Base-by-base conservation (phyloP, 1,284 basidiomycete genomes). In the Boletellus deceptivus region DNA sequence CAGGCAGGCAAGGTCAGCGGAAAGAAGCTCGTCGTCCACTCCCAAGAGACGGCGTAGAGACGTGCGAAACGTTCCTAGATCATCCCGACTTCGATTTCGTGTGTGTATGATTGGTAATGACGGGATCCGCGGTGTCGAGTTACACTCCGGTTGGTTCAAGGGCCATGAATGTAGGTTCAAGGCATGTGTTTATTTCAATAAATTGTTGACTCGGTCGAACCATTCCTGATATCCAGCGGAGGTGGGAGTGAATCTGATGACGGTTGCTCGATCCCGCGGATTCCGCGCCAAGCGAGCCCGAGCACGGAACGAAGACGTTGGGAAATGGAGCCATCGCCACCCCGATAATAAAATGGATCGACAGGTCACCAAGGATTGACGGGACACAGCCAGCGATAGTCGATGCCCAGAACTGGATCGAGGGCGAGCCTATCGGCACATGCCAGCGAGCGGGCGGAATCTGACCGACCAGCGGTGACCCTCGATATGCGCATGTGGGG, bases 21-120 rank as follows among this genome's bases (percentile, higher is more conserved):
- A 3, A 59, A 63, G n/a, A 82, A 84, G 58, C 63, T 84, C 10
- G 67, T 83, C 13, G 75, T 57, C 1, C 72, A 61, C 40, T 79
- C 79, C 3, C 71, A 74, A 44, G 77, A 82, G 54, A 77, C 72
- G 11, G 50, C 34, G 25, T 72, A 50, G 55, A 53, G 18, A n/a
- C 10, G 6, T 39, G n/a, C 27, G 25, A n/a, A 40, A 18, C 9
- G 20, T 2, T 34, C 37, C 10, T 10, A 25, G 37, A 33, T 22
- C 6, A 22, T 36, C 14, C 31, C 10, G n/a, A 35, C 24, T 29
- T 43, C 29, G 18, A 38, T 3, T 34, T 2, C 25, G 24, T 25
- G 46, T 4, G 54, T 64, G 50, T 60, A 59, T 6, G 59, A 62
- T 36, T 62, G 59, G 43, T 34, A 14, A 17, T 8, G 41, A 35